phyloP scores from a whole-genome alignment of 495 filamentous ascomycete species.

The Xylaria curta region DNA sequence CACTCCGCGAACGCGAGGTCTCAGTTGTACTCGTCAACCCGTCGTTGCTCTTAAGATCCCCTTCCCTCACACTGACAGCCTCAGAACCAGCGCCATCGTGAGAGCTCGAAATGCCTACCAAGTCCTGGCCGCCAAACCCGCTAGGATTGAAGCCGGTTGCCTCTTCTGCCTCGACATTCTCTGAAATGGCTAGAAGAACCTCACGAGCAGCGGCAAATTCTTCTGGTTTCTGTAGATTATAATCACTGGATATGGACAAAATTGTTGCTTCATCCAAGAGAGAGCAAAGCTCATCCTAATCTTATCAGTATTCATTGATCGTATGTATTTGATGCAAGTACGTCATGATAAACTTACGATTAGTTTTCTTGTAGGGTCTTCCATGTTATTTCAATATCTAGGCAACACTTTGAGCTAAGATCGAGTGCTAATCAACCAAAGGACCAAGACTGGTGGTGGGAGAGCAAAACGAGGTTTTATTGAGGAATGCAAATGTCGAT shows the following conservation, averaged over 20 bases:
- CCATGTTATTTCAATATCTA: slow-evolving; percentile 25
- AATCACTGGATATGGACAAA: slow-evolving; percentile 70
- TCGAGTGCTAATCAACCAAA: background rate
- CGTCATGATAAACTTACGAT: slow-evolving; percentile 29
- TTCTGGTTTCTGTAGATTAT: slow-evolving; percentile 55
- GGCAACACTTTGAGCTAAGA: background rate
- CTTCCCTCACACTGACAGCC: slow-evolving; percentile 12
- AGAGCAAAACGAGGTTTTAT: slow-evolving; percentile 6
- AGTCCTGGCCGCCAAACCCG: slow-evolving; percentile 59
- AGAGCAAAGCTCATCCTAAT: slow-evolving; percentile 38
- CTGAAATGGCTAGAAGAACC: slow-evolving; percentile 64
- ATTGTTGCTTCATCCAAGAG: slow-evolving; percentile 60
- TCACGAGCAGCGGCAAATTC: slow-evolving; percentile 60
- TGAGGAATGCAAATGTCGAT: slow-evolving; percentile 14
- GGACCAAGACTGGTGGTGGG: slow-evolving; percentile 2
- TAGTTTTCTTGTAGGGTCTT: slow-evolving; percentile 26
- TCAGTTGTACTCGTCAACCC: slow-evolving; percentile 35
- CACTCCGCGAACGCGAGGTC: slow-evolving; percentile 30
- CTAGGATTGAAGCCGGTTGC: slow-evolving; percentile 78
- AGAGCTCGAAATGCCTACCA: slow-evolving; percentile 26
- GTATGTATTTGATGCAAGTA: background rate
- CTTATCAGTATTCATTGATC: background rate
- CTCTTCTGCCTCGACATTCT: slow-evolving; percentile 67
- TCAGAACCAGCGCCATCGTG: slow-evolving; percentile 29
- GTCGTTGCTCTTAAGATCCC: slow-evolving; percentile 35